These are phyloP conservation scores for Passalora sequoiae DNA, from an alignment of 2,329 filamentous ascomycete genomes.

Conservation along the genomic window DNA sequence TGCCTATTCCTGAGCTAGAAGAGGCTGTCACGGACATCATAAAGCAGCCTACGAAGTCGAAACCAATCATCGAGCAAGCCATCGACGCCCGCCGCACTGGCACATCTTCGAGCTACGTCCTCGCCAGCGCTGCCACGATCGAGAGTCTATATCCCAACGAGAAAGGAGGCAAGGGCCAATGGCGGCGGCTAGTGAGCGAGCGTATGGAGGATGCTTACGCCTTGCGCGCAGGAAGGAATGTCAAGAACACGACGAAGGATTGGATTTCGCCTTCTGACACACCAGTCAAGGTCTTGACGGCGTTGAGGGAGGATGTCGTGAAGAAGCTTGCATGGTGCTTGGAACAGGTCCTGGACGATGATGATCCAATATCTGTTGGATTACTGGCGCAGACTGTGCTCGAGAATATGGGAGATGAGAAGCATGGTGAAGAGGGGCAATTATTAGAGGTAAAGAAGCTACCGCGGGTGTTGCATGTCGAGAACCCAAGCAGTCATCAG, in stretches of 20 bases:
- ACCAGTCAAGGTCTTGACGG: background rate
- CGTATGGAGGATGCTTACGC: background rate
- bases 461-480: background rate
- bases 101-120: background rate
- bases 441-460: background rate
- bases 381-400: conserved; percentile 1
- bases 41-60: background rate
- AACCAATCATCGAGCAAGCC: background rate
- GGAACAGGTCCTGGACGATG: background rate
- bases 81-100: background rate
- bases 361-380: background rate
- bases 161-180: too few species aligned
- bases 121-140: too few species aligned
- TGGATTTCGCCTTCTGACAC: background rate
- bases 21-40: too few species aligned
- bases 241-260: background rate
- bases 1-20: background rate
- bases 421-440: background rate
- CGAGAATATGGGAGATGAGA: background rate
- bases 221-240: background rate
- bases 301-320: background rate
- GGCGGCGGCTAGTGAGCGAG: background rate
- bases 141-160: too few species aligned
- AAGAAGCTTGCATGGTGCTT: background rate
- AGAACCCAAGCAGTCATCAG: background rate